Evolutionary conservation across 306 rosid genomes (phyloP), one percentile per base, ranked within the genome.

Genomic region (Myrica gale): DNA sequence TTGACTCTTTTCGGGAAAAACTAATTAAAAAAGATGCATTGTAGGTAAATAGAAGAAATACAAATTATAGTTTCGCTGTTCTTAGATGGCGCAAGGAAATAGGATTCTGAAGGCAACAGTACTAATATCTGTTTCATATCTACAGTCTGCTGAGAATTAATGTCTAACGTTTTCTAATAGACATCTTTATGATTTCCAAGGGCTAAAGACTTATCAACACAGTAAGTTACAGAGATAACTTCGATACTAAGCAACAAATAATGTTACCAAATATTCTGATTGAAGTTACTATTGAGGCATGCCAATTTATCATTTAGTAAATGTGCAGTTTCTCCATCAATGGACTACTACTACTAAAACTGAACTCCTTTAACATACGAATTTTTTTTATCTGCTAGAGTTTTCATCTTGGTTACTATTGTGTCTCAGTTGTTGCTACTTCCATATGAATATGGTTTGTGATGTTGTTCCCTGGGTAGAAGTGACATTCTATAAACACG

Each of bases 401-500:
- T 39, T 45, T 69, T 62, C 13, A n/a, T n/a, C n/a, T n/a, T n/a
- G n/a, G n/a, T 32, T 26, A 52, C 15, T 23, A 26, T 16, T 9
- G 15, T 39, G 6, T 48, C 71, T 62, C 45, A 9, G 20, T 50
- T 70, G 46, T 67, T 61, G 62, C 21, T 66, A 50, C 58, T 47
- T 8, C 45, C 46, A 21, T 61, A 32, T 12, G 45, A 47, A 6
- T 20, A 23, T 69, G n/a, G 56, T 23, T 69, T 70, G 45, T 52
- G 57, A 70, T 70, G 57, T 15, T 16, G 37, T 75, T 3, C 12
- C 58, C 80, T 84, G 76, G 52, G n/a, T 83, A 94, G 98, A 87
- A 80, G 23, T 89, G 73, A 79, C 86, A 73, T 85, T 86, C 76
- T 73, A 41, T 78, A 80, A 85, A 66, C 85, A 85, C 78, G 63